Evolutionary conservation across 2,329 filamentous ascomycete species (phyloP), one percentile per base, ranked within the genome.

Genomic region (Atkinsonella texensis): DNA sequence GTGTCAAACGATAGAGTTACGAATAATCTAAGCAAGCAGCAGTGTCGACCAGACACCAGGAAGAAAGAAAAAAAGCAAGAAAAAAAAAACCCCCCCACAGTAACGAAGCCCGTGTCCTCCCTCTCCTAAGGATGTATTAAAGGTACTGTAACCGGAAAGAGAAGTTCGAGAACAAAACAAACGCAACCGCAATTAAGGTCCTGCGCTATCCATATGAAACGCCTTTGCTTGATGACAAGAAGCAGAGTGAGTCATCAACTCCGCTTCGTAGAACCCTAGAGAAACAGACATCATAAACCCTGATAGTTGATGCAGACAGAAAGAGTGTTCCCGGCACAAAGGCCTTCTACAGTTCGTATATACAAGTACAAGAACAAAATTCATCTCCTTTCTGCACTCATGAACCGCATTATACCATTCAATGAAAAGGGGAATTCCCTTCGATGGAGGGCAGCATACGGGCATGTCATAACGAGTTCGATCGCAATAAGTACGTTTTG

Each of bases 381-480:
- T 28, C 35, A 15, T 38, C 35, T 12, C 35, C 15, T 38, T 4
- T 7, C 15, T 7, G 35, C 18, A n/a, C 18, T 42, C 40, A n/a
- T 20, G 7, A 42, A 13, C 40, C n/a, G 40, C 13, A 20, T 20
- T 28, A 28, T 28, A 28, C 18, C 40, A 42, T 17, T 18, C 18
- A 5, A 4, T 18, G 41, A 42, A 51, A n/a, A 51, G 9, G 2
- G 23, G 5, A 46, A 46, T 2, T 6, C 17, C 10, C 28, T 12
- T 5, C 12, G 17, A 32, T 32, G 23, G 7, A n/a, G 28, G 13
- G n/a, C 8, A n/a, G 43, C 8, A 10, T 23, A 47, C 9, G 18
- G 41, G 49, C 20, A 18, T 39, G 8, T 53, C 48, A 53, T 51
- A 45, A 33, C 10, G 52, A 53, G 38, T 48, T 44, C 2, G 32